Evolutionary conservation across 2,329 filamentous ascomycete genomes (phyloP), one percentile per base, ranked within the genome.

Genomic region (Dactylellina parvicollis): DNA sequence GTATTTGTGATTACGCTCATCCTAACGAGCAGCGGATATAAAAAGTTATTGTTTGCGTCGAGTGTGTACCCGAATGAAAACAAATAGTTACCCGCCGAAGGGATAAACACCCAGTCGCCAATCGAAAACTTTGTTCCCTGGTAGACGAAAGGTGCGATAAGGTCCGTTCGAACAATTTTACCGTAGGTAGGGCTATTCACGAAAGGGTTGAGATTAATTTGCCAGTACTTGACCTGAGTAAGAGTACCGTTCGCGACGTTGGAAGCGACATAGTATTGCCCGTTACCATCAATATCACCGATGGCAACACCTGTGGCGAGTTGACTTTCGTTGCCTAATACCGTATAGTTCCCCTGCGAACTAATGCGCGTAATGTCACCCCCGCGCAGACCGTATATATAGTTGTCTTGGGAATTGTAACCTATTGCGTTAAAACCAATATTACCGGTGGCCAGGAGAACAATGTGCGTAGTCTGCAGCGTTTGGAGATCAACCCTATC

Each of bases 181-280:
- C 28, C 50, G 16, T 55, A 55, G 26, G 10, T 55, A 8, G 8
- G 18, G 3, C 10, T 28, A 12, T 20, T 20, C n/a, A 14, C n/a
- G 36, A 40, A 40, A 24, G 50, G 50, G n/a, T 38, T 55, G 18
- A 55, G 50, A 36, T 55, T 18, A 24, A 55, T 36, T 30, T 50
- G 46, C 22, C 24, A 50, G 24, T 50, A 14, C 16, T 14, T 14
- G 4, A 28, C 18, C 14, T 50, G 36, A 18, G 32, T 26, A 9
- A n/a, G 18, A 10, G 50, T 36, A 28, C 46, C 46, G 12, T 28
- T 28, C 8, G 22, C 4, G 36, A 40, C 7, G 7, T 16, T 16
- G n/a, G 36, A 4, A 16, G 46, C 50, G 20, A 55, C 50, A 20
- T 7, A 55, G 8, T 36, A 38, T 38, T 55, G 50, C 2, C 50